Base-by-base conservation (phyloP, 228 moss, liverwort and hornwort species). In the Sphagnum fallax region DNA sequence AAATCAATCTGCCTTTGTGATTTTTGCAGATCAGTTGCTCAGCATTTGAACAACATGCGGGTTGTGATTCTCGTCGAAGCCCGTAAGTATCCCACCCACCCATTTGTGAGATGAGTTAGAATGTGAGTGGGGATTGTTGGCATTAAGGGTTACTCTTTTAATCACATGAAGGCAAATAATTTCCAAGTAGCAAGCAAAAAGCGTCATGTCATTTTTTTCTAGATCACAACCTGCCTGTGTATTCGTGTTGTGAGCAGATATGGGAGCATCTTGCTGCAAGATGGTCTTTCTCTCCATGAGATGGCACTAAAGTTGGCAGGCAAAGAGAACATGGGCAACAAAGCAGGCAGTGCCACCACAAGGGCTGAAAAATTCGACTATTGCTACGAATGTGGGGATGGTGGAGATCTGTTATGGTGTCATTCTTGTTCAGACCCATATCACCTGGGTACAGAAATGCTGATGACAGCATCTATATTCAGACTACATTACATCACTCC, bases 11-110 rank as follows among this genome's bases (percentile, higher is more conserved):
- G 32, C 55, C 12, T 12, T 55, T 55, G 12, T 55, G 12, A 65
- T 47, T 68, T 47, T 65, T 76, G 65, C 91, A 94, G 94, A 84
- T 94, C 50, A 91, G 89, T 73, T 91, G 91, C 74, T 94, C 94
- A n/a, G 84, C 86, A 52, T 94, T 94, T 77, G 94, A 94, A 76
- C 91, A 91, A 78, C 94, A 94, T 79, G 94, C 94, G 72, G 88
- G 94, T 64, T 88, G 88, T 80, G 94, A 89, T 77, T 91, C 94
- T 68, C 89, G 91, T 32, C 86, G 89, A 55, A 94, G 90, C 68
- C 94, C 94, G 94, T 94, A 79, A 94, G 94, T 89, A 47, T 53
- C 65, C 47, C 58, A 64, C 50, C 67, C 60, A 1, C 12, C 12
- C 55, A 55, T 8, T 8, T 12, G 55, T 55, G 55, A 8, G 55